Conservation (phyloP, 1,284 basidiomycete genomes). For the Pisolithus thermaeus region DNA sequence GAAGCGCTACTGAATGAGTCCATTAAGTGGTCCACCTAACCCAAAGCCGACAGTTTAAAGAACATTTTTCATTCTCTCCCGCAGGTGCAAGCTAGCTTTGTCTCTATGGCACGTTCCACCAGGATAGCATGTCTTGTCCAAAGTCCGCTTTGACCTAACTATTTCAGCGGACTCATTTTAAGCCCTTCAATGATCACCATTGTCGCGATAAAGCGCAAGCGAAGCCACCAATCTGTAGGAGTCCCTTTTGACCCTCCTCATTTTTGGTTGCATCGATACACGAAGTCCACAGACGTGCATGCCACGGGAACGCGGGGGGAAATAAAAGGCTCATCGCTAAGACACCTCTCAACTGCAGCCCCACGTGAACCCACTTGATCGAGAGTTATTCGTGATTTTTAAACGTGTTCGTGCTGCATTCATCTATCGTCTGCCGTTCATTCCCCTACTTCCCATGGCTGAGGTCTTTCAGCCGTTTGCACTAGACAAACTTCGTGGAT, state of each 20-base stretch:
- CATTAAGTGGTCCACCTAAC: not conserved
- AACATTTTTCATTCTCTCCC: too few species aligned
- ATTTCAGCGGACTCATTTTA: not conserved
- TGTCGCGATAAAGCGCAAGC: not conserved
- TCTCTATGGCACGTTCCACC: too few species aligned
- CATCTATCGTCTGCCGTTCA: too few species aligned
- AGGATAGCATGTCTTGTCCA: too few species aligned
- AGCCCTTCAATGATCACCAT: not conserved
- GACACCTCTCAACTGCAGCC: not conserved
- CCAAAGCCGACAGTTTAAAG: too few species aligned
- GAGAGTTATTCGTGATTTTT: not conserved
- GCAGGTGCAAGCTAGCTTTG: too few species aligned
- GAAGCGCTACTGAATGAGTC: not conserved
- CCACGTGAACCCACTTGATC: not conserved
- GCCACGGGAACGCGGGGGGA: not conserved
- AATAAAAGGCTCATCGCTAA: not conserved
- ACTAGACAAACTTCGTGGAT: slow-evolving; percentile 5
- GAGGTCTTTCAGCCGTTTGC: slow-evolving; percentile 7
- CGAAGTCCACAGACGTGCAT: not conserved
- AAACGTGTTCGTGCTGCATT: not conserved
- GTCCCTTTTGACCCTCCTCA: not conserved
- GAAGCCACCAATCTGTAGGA: not conserved
- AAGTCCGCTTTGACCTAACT: not conserved
- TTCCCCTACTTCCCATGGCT: not conserved
- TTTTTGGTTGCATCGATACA: not conserved